Evolutionary conservation across 352 stramenopile species (phyloP), one percentile per base, ranked within the genome.

Genomic region (Stramenopiles sp.): DNA sequence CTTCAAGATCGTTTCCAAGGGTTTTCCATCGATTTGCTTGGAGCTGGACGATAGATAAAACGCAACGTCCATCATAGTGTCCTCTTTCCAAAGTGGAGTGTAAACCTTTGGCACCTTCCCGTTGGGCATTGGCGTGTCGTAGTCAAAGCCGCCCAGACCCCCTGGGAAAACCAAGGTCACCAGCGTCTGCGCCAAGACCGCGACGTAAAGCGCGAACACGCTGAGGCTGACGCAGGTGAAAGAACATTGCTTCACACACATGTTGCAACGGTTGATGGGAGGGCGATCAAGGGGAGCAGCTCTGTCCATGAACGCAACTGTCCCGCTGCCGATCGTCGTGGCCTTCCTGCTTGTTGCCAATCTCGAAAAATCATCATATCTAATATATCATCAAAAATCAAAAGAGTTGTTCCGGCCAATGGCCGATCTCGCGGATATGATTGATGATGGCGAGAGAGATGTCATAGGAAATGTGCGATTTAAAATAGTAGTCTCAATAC

Each of bases 31-130:
- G 30, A 78, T 33, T 14, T 4, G 31, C 4, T 33, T 78, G 1
- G 4, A 14, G 14, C 22, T 14, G 4, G 22, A 4, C 8, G 71
- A 78, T 33, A 78, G 14, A 78, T 78, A 78, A 33, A 78, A 78
- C 8, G 71, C 71, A 31, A 78, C 71, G 31, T 78, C 71, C 4
- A 78, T 33, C 8, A 31, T 14, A 33, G 4, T 33, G 22, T 78
- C 14, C 22, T 78, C 71, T 78, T 78, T 78, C 71, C 71, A 78
- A 14, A 78, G 14, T 78, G 71, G 22, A 14, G 71, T 78, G 14
- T 78, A 78, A 31, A 78, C 4, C 30, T 31, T 78, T 33, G 71
- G 71, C 14, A 14, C 8, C 14, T 78, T 78, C 22, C 71, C 71
- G 8, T 8, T 33, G 14, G 8, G 1, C 14, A 78, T 14, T 55